Evolutionary conservation across 306 rosid genomes (phyloP).

Genomic region (Pyrus bretschneideri): DNA sequence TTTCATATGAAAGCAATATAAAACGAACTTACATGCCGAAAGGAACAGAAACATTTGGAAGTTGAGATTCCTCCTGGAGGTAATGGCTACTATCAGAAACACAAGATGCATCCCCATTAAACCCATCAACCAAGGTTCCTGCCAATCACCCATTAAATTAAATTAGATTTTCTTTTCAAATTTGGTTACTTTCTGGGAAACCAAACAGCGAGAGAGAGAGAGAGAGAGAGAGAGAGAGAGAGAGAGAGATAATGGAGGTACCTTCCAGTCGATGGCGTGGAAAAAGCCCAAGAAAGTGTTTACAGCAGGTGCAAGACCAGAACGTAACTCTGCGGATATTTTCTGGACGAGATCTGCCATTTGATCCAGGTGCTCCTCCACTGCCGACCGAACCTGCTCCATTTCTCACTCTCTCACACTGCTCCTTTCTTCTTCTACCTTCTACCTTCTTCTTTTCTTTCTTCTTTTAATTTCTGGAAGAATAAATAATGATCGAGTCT

Average conservation of each 20-base stretch:
- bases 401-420: conserved; percentile 14
- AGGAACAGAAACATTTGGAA: conserved; percentile 87
- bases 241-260: neutral
- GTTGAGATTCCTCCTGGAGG: conserved; percentile 68
- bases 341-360: conserved; percentile 72
- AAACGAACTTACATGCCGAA: conserved; percentile 44
- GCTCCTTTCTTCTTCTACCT: neutral
- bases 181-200: neutral
- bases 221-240: neutral
- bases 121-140: conserved; percentile 86
- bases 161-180: neutral
- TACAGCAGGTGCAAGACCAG: conserved; percentile 58
- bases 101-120: conserved; percentile 46
- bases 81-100: conserved; percentile 39
- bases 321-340: conserved; percentile 66
- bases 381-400: conserved; percentile 59
- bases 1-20: neutral
- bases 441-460: neutral
- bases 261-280: conserved; percentile 94
- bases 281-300: conserved; percentile 83
- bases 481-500: neutral
- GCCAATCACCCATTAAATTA: conserved; percentile 4
- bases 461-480: neutral
- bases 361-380: conserved; percentile 76
- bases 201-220: neutral